A percentile compares a stretch with the other conserved stretches of the same genome.
These are phyloP conservation scores for Naumovozyma castellii DNA, from an alignment of 805 yeast genomes.

Conservation along the genomic window DNA sequence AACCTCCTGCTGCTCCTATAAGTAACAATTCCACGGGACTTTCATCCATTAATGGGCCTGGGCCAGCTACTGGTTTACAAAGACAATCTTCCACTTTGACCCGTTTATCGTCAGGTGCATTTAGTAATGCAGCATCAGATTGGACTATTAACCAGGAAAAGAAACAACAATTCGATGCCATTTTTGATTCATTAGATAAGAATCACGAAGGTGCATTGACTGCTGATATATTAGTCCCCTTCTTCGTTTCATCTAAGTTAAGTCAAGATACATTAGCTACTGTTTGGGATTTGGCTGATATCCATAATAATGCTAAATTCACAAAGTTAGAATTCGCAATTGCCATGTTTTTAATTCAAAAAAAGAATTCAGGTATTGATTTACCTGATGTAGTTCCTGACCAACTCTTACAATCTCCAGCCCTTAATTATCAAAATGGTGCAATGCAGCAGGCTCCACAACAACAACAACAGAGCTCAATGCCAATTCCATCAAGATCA, in stretches of 20 bases:
- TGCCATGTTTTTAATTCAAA: slow-evolving; percentile 88
- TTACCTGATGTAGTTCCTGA: slow-evolving; percentile 75
- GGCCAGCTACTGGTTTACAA: slow-evolving; percentile 16
- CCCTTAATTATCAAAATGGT: slow-evolving; percentile 13
- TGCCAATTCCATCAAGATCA: slow-evolving; percentile 32
- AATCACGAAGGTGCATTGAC: slow-evolving; percentile 50
- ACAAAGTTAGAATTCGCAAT: slow-evolving; percentile 77
- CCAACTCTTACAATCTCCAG: slow-evolving; percentile 38
- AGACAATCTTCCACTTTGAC: slow-evolving; percentile 30
- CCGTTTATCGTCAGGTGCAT: slow-evolving; percentile 26
- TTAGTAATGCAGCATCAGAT: slow-evolving; percentile 35
- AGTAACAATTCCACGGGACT: slow-evolving; percentile 24
- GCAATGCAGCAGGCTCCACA: slow-evolving; percentile 1
- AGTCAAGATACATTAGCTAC: slow-evolving; percentile 76
- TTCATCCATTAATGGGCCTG: slow-evolving; percentile 6
- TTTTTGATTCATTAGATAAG: slow-evolving; percentile 73
- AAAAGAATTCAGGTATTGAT: slow-evolving; percentile 63
- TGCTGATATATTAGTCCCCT: slow-evolving; percentile 77
- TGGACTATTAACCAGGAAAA: slow-evolving; percentile 67
- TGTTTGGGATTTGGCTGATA: slow-evolving; percentile 92
- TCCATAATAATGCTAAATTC: slow-evolving; percentile 76
- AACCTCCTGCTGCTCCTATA: slow-evolving; percentile 13
- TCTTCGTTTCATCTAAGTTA: slow-evolving; percentile 79
- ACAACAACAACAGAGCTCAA: slow-evolving; percentile 16
- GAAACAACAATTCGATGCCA: slow-evolving; percentile 65